Base-by-base conservation (phyloP, 306 rosid species). In the Spatholobus suberectus region DNA sequence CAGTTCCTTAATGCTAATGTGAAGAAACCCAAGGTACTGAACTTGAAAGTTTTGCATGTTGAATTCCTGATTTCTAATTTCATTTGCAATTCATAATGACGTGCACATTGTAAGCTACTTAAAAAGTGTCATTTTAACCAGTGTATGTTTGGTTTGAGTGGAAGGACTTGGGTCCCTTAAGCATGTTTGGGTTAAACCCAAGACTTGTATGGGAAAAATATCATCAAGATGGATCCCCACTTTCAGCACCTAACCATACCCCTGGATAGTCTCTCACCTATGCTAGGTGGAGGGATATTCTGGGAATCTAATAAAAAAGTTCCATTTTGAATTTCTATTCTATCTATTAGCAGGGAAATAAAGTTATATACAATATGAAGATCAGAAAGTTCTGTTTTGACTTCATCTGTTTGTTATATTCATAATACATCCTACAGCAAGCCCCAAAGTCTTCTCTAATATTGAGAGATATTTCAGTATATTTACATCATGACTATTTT, bases 21-120 rank as follows among this genome's bases (percentile, higher is more conserved):
- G 77, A 89, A 87, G 83, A 95, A 89, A 83, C 79, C 75, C 14
- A 90, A 90, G 99, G 98, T 95, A 86, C 62, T 24, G 40, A 81
- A 68, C 67, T 73, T 32, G 26, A 66, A 18, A 51, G 67, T 75
- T 79, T 63, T 43, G 68, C 41, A 8, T 17, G 29, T 38, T 52
- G 40, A 46, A 18, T 35, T n/a, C 17, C 17, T 52, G 27, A 55
- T 72, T 23, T 49, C 20, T 35, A 29, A 15, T 73, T 80, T 77
- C 77, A 2, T 67, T 68, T 32, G 57, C 71, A 44, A 65, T 84
- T 70, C 65, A 78, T 6, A 27, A 26, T 71, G 29, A 10, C 67
- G 34, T 54, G 59, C 46, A 47, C 41, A 67, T 49, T 74, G 32
- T 35, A 68, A 58, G 43, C 68, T 44, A 18, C 61, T 49, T n/a